Conservation (phyloP, 1,139 yeast genomes). For the Suhomyces atakaporum region DNA sequence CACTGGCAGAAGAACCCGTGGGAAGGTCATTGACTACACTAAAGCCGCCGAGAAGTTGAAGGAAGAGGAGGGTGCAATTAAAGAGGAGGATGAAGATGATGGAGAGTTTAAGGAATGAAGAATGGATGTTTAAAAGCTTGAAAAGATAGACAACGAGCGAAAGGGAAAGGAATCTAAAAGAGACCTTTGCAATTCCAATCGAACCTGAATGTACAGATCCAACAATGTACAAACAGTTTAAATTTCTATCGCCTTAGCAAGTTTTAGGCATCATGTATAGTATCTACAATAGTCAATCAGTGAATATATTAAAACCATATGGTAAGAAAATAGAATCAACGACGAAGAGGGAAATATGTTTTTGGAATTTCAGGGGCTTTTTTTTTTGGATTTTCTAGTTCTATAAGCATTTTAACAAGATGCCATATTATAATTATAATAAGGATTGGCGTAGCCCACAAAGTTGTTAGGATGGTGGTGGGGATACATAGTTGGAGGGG, state of each 20-base stretch:
- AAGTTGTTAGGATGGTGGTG: conserved; percentile 15
- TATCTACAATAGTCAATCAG: neutral
- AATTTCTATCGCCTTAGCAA: too few relatives aligned
- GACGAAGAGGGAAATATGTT: conserved; percentile 1
- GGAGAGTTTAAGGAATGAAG: conserved; percentile 28
- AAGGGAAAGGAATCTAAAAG: too few relatives aligned
- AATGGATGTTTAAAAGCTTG: too few relatives aligned
- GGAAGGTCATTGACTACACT: conserved; percentile 82
- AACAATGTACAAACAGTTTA: too few relatives aligned
- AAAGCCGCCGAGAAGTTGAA: conserved; percentile 80
- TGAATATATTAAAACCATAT: neutral
- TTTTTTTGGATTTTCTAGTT: conserved; percentile 1
- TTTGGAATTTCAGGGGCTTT: conserved; percentile 5
- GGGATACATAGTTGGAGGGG: conserved; percentile 11
- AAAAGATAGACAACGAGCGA: too few relatives aligned
- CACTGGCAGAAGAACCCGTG: conserved; percentile 87
- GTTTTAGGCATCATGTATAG: too few relatives aligned
- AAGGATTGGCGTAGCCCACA: conserved; percentile 45
- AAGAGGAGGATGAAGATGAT: conserved; percentile 37
- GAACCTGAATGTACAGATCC: too few relatives aligned
- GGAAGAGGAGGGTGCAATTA: conserved; percentile 41
- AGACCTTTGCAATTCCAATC: too few relatives aligned
- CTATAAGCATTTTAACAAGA: conserved; percentile 24
- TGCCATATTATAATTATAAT: conserved; percentile 38
- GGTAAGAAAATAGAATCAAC: conserved; percentile 6